Evolutionary conservation across 2,329 filamentous ascomycete species (phyloP), one percentile per base, ranked within the genome.

Genomic region (Exophiala sp.): DNA sequence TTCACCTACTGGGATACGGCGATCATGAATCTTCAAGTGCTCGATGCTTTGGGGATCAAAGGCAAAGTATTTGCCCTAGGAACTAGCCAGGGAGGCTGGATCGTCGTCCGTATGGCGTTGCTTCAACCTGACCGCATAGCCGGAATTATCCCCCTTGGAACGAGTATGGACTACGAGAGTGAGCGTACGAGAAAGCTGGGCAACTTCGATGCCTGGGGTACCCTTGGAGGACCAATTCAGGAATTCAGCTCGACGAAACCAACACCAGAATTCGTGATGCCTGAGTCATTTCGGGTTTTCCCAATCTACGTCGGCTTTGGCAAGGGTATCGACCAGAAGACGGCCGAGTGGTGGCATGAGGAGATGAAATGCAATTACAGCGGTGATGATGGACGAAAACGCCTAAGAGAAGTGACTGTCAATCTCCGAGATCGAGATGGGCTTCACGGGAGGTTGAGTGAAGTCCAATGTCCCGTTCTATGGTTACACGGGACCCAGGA

Each of bases 1-100:
- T 81, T 71, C 61, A 81, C 78, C 6, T 81, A 81, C 62, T 81
- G 78, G 79, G 78, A 80, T 59, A 73, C 75, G 1, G 77, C 77
- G 1, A 69, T 72, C 50, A 79, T 84, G 75, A 65, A 55, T 21
- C 47, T 65, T 14, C 62, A 65, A 38, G 55, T 63, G 20, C 51
- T 65, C 54, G 63, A 65, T n/a, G 53, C 57, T 10, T 41, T 66
- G 34, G 55, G 57, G 9, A 54, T 66, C 42, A 50, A 56, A 24
- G 35, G 35, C 32, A 65, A 65, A 50, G 60, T 57, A 9, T 66
- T 66, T 38, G 63, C 59, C 3, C 66, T 82, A 7, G 78, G 78
- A 0, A 80, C 77, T 1, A 78, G 75, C 54, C 78, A 81, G 62
- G 78, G 78, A 0, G 78, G 78, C 0, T 81, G 77, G 76, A 73